Evolutionary conservation across 305 asterid species (phyloP), one percentile per base, ranked within the genome.

Genomic region (Ajuga reptans): DNA sequence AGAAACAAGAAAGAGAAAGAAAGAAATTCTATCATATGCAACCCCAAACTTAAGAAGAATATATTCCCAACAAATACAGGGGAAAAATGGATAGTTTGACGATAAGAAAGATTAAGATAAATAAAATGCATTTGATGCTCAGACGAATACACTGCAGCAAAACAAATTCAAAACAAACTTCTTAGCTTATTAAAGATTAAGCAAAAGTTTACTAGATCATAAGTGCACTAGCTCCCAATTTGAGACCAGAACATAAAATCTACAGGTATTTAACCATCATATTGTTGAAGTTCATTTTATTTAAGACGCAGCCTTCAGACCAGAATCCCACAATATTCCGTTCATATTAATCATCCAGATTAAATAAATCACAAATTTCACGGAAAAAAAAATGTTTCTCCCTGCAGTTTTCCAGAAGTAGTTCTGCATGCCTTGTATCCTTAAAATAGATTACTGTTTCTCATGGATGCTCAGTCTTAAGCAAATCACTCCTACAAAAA

Each of bases 391-490:
- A 8, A 17, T 47, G 51, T 64, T 49, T 51, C 47, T 46, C 64
- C 61, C 62, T 31, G 56, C 47, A 72, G 51, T 64, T 34, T n/a
- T 6, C 14, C 55, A 33, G 14, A 67, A 71, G 79, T 56, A 51
- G 64, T 70, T 69, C 41, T 10, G 10, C 36, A 24, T 47, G 72
- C 62, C 37, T 11, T 57, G 60, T 50, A 8, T 24, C 57, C 62
- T 72, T 46, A 10, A 27, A 14, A 29, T 12, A 29, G 49, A 47
- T 47, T 50, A 37, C 34, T 45, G 54, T 51, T 72, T 68, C 49
- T 29, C 62, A 14, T 39, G 37, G 50, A 54, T 51, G 66, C 9
- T 52, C 18, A 59, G n/a, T 52, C 18, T 54, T 33, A 39, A 72
- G 64, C 61, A 69, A 69, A 56, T 59, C 11, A 41, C 45, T 66